A percentile compares a stretch with the other conserved stretches of the same genome.
These are phyloP conservation scores for Starmerella potacharoeniae DNA, from an alignment of 805 yeast genomes.

Conservation along the genomic window DNA sequence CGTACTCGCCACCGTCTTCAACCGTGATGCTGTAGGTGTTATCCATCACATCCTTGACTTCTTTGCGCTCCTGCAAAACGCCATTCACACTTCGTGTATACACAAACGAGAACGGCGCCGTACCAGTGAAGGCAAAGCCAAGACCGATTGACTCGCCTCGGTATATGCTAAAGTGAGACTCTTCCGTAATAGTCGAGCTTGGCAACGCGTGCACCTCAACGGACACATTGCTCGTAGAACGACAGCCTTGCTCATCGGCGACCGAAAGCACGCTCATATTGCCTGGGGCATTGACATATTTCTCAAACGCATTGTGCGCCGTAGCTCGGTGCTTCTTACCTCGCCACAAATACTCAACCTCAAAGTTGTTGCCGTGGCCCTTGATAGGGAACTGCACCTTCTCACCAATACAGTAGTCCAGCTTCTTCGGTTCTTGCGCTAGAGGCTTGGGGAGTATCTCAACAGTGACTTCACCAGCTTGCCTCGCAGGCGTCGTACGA, in stretches of 20 bases:
- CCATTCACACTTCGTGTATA: slow-evolving; percentile 54
- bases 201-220: slow-evolving; percentile 46
- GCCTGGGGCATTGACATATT: slow-evolving; percentile 82
- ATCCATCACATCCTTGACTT: slow-evolving; percentile 51
- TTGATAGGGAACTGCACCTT: slow-evolving; percentile 61
- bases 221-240: slow-evolving; percentile 21
- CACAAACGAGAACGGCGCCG: slow-evolving; percentile 81
- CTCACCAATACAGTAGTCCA: slow-evolving; percentile 71
- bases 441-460: slow-evolving; percentile 10
- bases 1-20: slow-evolving; percentile 84
- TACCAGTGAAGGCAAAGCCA: slow-evolving; percentile 68
- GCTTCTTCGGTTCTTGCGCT: slow-evolving; percentile 1
- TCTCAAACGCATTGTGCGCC: slow-evolving; percentile 34
- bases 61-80: slow-evolving; percentile 45
- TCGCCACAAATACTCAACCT: slow-evolving; percentile 48
- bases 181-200: slow-evolving; percentile 67
- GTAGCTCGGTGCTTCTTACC: slow-evolving; percentile 4
- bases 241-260: slow-evolving; percentile 64
- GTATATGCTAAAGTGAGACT: slow-evolving; percentile 78
- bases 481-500: not conserved
- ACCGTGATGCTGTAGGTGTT: slow-evolving; percentile 62
- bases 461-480: not conserved
- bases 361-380: slow-evolving; percentile 43
- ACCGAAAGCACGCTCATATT: slow-evolving; percentile 51
- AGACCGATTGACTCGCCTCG: slow-evolving; percentile 93